A percentile compares a stretch with the other conserved stretches of the same genome.
These are phyloP conservation scores for Pelargonium nanum DNA, from an alignment of 345 rosid genomes.

Conservation along the genomic window DNA sequence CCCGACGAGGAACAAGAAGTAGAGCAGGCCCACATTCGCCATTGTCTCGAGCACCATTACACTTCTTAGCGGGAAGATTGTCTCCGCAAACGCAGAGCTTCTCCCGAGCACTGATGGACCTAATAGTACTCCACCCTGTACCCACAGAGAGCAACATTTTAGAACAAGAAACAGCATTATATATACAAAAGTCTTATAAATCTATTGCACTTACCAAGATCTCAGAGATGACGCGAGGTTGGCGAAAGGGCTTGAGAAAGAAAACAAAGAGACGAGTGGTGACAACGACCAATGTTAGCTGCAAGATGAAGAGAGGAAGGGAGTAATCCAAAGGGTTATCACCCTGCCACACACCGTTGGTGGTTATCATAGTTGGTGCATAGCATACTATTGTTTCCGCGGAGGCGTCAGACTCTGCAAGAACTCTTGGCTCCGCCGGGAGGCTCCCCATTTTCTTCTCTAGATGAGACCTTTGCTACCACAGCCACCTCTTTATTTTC, in stretches of 20 bases:
- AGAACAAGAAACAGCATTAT: too few relatives aligned
- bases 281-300: slow-evolving; percentile 58
- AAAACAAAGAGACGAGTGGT: slow-evolving; percentile 60
- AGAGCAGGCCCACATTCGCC: slow-evolving; percentile 86
- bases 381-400: slow-evolving; percentile 57
- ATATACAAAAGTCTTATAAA: too few relatives aligned
- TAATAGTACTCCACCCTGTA: slow-evolving; percentile 68
- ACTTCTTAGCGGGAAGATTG: slow-evolving; percentile 64
- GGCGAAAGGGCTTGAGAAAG: slow-evolving; percentile 74
- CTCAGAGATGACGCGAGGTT: slow-evolving; percentile 86
- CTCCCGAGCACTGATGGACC: slow-evolving; percentile 83
- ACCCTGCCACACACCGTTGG: slow-evolving; percentile 96
- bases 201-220: slow-evolving; percentile 44
- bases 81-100: slow-evolving; percentile 20
- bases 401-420: slow-evolving; percentile 7
- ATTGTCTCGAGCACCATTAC: slow-evolving; percentile 97
- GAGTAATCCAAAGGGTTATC: slow-evolving; percentile 89
- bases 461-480: too few relatives aligned
- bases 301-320: slow-evolving; percentile 84
- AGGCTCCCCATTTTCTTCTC: not conserved
- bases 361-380: slow-evolving; percentile 83
- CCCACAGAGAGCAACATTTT: not conserved
- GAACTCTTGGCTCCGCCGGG: not conserved
- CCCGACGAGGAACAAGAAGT: slow-evolving; percentile 82
- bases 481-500: not conserved